phyloP scores from a whole-genome alignment of 2,329 filamentous ascomycete species.

The Neonectria punicea region DNA sequence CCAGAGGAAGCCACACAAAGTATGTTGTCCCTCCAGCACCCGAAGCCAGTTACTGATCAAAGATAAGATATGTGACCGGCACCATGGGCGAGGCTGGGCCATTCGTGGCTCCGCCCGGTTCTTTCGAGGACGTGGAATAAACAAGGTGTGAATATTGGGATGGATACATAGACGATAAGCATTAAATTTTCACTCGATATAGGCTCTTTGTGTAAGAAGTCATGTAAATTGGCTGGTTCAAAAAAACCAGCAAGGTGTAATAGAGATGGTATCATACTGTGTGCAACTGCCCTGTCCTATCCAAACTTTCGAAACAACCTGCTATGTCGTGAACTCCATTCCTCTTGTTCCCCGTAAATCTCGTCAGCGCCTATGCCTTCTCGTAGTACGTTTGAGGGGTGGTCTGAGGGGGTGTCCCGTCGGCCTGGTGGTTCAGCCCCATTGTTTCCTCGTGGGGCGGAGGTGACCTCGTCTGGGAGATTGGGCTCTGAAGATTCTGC shows the following conservation, averaged over 20 bases:
- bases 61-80: slow-evolving; percentile 54
- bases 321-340: background rate
- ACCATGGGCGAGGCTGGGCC: slow-evolving; percentile 51
- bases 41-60: slow-evolving; percentile 14
- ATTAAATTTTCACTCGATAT: background rate
- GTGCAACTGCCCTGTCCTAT: slow-evolving; percentile 7
- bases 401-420: slow-evolving; percentile 39
- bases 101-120: slow-evolving; percentile 51
- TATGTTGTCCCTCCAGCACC: slow-evolving; percentile 45
- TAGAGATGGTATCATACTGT: slow-evolving; percentile 38
- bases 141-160: background rate
- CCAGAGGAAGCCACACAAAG: slow-evolving; percentile 75
- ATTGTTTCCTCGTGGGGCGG: slow-evolving; percentile 44
- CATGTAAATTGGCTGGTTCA: slow-evolving; percentile 9
- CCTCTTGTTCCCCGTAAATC: background rate
- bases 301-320: slow-evolving; percentile 2
- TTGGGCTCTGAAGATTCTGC: slow-evolving; percentile 6
- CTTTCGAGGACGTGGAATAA: slow-evolving; percentile 49
- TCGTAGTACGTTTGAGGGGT: slow-evolving; percentile 35
- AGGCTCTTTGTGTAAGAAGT: background rate
- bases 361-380: slow-evolving; percentile 27
- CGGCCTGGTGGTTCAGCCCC: slow-evolving; percentile 47
- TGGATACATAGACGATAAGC: background rate
- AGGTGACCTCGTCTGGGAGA: slow-evolving; percentile 26
- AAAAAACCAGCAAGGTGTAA: slow-evolving; percentile 16